These are phyloP conservation scores for Fusarium musae DNA, from an alignment of 2,329 filamentous ascomycete genomes.

Conservation along the genomic window DNA sequence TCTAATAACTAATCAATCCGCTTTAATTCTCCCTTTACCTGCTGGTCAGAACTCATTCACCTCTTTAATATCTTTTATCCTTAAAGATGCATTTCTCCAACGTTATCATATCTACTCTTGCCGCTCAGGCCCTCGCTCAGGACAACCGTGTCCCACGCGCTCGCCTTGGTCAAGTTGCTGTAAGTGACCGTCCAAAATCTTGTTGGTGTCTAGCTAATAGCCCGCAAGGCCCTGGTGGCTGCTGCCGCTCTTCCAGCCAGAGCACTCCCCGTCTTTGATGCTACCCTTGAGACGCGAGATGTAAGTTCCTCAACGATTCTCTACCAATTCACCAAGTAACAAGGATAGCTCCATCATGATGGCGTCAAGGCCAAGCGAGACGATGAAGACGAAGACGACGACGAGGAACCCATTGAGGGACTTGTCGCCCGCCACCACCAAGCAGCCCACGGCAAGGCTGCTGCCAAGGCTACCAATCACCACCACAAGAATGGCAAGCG, in stretches of 20 bases:
- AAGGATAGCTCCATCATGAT: not conserved
- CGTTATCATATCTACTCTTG: slow-evolving; percentile 5
- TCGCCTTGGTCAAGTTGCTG: not conserved
- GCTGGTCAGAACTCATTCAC: slow-evolving; percentile 2
- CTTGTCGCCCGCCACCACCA: not conserved
- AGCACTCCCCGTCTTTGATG: slow-evolving; percentile 7
- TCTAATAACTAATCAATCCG: not conserved
- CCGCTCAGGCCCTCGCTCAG: slow-evolving; percentile 19
- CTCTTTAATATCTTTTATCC: not conserved
- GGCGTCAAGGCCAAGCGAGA: not conserved
- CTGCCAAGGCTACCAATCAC: not conserved
- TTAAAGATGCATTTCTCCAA: slow-evolving; percentile 20
- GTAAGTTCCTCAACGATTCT: not conserved
- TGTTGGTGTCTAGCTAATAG: not conserved
- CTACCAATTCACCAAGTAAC: not conserved
- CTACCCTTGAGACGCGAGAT: not conserved
- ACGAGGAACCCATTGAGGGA: not conserved
- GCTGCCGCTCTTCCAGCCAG: slow-evolving; percentile 11
- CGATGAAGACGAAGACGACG: not conserved
- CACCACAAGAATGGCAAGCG: not conserved
- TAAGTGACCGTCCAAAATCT: not conserved
- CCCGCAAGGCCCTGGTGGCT: slow-evolving; percentile 1
- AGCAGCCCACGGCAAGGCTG: not conserved
- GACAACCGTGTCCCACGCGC: not conserved
- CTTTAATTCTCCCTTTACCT: not conserved